A percentile compares a stretch with the other conserved stretches of the same genome.
Evolutionary conservation across 192 early-diverging fungal genomes (phyloP).

Genomic region (Backusella westeae): DNA sequence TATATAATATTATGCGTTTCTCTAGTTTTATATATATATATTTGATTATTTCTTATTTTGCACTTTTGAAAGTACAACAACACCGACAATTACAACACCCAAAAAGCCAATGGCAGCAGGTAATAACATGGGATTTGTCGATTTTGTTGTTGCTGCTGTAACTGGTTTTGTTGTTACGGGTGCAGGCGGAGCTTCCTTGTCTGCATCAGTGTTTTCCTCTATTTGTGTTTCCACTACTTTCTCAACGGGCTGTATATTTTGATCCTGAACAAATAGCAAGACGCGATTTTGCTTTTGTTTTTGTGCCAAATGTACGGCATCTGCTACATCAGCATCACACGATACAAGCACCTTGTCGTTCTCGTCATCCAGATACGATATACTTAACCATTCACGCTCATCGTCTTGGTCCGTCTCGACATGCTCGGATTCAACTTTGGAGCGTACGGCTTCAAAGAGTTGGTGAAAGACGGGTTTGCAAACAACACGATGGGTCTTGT

Average conservation of each 20-base stretch:
- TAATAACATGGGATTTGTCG: slow-evolving; percentile 30
- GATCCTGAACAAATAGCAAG: slow-evolving; percentile 61
- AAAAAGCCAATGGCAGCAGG: slow-evolving; percentile 55
- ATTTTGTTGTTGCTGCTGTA: neutral
- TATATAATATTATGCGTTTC: neutral
- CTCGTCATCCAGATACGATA: slow-evolving; percentile 92
- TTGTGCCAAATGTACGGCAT: slow-evolving; percentile 80
- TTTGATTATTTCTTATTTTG: neutral
- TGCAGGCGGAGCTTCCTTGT: neutral
- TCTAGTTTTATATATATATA: neutral
- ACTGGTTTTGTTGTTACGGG: neutral
- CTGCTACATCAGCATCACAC: slow-evolving; percentile 73
- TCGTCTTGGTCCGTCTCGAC: neutral
- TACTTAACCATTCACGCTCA: slow-evolving; percentile 36
- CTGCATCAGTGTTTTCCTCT: neutral
- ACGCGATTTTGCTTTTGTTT: slow-evolving; percentile 77
- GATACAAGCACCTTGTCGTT: slow-evolving; percentile 81
- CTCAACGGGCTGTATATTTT: neutral
- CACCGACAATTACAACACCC: slow-evolving; percentile 51
- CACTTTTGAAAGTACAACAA: slow-evolving; percentile 37
- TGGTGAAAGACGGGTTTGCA: slow-evolving; percentile 49
- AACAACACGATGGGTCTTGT: slow-evolving; percentile 76
- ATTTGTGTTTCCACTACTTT: neutral
- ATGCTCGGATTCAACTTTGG: slow-evolving; percentile 41
- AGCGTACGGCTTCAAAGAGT: slow-evolving; percentile 54